phyloP scores from a whole-genome alignment of 192 early-diverging fungal species.

The Coemansia sp. region DNA sequence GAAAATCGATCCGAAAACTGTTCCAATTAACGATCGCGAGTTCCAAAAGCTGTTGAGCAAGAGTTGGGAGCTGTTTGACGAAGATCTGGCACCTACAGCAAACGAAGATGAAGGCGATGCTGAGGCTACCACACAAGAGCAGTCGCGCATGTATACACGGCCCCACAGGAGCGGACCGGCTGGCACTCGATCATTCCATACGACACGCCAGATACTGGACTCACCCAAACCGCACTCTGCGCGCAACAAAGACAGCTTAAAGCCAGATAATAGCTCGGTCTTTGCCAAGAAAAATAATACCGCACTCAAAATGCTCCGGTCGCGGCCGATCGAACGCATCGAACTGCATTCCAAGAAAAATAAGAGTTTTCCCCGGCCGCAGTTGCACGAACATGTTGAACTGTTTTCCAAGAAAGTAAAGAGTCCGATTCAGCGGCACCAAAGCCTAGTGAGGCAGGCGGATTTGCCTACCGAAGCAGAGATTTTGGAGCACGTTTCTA shows the following conservation, averaged over 20 bases:
- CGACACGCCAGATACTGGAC: slow-evolving; percentile 4
- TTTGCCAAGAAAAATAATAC: too few species aligned
- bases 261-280: background rate
- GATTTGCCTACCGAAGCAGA: slow-evolving; percentile 6
- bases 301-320: background rate
- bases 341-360: background rate
- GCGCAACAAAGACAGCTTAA: background rate
- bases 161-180: background rate
- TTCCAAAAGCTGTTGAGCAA: slow-evolving; percentile 43
- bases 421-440: background rate
- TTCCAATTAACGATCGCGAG: slow-evolving; percentile 27
- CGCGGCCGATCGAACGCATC: background rate
- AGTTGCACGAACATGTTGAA: background rate
- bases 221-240: background rate
- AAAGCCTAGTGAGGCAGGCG: slow-evolving; percentile 13
- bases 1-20: background rate
- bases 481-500: slow-evolving; percentile 15
- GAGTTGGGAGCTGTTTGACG: slow-evolving; percentile 44
- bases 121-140: background rate
- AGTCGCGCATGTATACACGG: background rate
- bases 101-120: background rate
- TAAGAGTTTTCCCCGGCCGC: background rate
- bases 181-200: slow-evolving; percentile 32
- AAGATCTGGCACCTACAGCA: slow-evolving; percentile 12
- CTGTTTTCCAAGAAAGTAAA: background rate